phyloP scores from a whole-genome alignment of 371 early-diverging fungal genomes.

The Mortierella polycephala region DNA sequence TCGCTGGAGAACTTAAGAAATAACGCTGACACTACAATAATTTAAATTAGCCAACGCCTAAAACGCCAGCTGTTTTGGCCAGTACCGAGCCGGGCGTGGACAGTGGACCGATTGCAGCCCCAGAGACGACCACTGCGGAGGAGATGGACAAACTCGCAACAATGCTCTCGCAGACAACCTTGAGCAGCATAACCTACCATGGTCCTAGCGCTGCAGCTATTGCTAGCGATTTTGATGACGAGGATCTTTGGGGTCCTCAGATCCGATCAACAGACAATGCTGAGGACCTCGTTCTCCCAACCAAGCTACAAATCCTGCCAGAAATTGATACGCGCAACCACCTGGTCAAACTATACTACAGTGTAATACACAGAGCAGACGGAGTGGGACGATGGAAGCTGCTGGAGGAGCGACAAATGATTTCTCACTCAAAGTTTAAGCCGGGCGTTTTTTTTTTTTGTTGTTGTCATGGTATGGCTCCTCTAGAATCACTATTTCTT shows the following conservation, averaged over 20 bases:
- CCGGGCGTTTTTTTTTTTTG: no score
- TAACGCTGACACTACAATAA: no score
- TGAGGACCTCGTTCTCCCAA: conserved; percentile 25
- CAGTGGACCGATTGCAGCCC: not conserved
- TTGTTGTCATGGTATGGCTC: no score
- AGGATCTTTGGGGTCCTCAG: conserved; percentile 37
- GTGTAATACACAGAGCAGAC: conserved; percentile 7
- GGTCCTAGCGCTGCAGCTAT: conserved; percentile 25
- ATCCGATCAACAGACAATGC: conserved; percentile 16
- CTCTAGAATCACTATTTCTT: conserved; percentile 33
- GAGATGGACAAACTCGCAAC: conserved; percentile 17
- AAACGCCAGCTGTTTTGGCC: conserved; percentile 18
- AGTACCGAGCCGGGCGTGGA: not conserved
- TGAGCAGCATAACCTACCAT: conserved; percentile 17
- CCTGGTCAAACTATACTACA: conserved; percentile 24
- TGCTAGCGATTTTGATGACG: conserved; percentile 23
- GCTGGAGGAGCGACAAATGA: not conserved
- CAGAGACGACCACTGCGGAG: conserved; percentile 15
- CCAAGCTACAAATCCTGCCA: conserved; percentile 27
- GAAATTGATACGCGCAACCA: conserved; percentile 14
- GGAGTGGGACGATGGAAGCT: not conserved
- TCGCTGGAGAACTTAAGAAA: no score
- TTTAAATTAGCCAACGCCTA: not conserved
- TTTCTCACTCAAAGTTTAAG: not conserved
- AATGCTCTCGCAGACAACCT: conserved; percentile 25